phyloP scores from a whole-genome alignment of 495 filamentous ascomycete species.

The Pseudevernia furfuracea region DNA sequence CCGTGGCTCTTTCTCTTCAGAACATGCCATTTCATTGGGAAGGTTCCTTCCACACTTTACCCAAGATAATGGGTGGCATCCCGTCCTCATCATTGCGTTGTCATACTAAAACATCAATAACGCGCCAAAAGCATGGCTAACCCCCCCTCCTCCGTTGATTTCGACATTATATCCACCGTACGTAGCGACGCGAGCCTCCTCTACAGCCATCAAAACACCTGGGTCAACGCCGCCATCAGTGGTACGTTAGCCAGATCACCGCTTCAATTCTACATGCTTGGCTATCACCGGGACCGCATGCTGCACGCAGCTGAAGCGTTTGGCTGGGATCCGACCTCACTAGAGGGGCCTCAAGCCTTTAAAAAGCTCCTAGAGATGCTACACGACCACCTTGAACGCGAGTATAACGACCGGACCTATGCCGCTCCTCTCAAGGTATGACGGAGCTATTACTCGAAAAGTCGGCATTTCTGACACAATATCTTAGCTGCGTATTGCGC shows the following conservation, averaged over 20 bases:
- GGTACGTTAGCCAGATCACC: slow-evolving; percentile 12
- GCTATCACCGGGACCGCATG: slow-evolving; percentile 76
- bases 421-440: slow-evolving; percentile 29
- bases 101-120: neutral
- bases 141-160: neutral
- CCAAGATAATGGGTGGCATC: neutral
- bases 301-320: slow-evolving; percentile 65
- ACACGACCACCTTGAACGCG: slow-evolving; percentile 22
- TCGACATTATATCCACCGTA: neutral
- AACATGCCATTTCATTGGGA: neutral
- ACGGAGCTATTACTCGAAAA: slow-evolving; percentile 29
- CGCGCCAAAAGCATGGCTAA: neutral
- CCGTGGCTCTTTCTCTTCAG: neutral
- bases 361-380: slow-evolving; percentile 27
- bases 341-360: slow-evolving; percentile 31
- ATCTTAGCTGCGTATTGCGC: neutral
- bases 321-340: slow-evolving; percentile 32
- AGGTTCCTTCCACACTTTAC: neutral
- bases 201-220: slow-evolving; percentile 36
- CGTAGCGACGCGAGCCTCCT: slow-evolving; percentile 27
- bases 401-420: slow-evolving; percentile 8
- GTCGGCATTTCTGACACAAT: neutral
- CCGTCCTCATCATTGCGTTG: neutral
- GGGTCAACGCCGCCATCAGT: slow-evolving; percentile 31
- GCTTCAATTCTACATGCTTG: slow-evolving; percentile 76